Evolutionary conservation across 352 stramenopile genomes (phyloP), one percentile per base, ranked within the genome.

Genomic region (Phytophthora podocarpi): DNA sequence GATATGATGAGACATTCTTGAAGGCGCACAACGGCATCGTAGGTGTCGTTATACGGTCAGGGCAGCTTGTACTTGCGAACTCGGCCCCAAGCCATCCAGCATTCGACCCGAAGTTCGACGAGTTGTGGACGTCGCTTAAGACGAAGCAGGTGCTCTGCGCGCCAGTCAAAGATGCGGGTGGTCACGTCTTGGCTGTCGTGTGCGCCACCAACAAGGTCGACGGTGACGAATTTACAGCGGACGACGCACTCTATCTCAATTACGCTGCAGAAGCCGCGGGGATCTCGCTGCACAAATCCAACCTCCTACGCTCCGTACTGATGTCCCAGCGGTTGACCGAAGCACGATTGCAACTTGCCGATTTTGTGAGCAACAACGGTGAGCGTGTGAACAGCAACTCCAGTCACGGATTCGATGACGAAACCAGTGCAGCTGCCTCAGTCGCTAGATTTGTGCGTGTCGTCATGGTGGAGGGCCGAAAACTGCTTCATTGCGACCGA

Each of bases 221-320:
- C 48, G 71, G 67, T 20, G 80, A 79, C 20, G 82, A 91, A 35
- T 91, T 91, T 35, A 79, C 76, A 24, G 62, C 69, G 5, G 82
- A 91, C 36, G 82, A 91, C 34, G 81, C 82, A 1, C 54, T 91
- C 12, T 91, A 87, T 40, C 74, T 91, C 41, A 90, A 85, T 30
- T 91, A 91, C 40, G 80, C 80, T 3, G 82, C 82, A 10, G 82
- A 91, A 11, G 82, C 80, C 0, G 82, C 79, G 9, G 80, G 82
- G 7, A 90, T 91, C 55, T 85, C 82, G 1, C 54, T 91, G 37
- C 82, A 91, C 70, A 91, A 91, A 49, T 76, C 80, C 40, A 83
- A 76, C 21, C 51, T 91, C 2, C 68, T 83, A 24, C 81, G 77
- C 28, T 66, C 87, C 34, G 82, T 91, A 11, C 72, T 86, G 41